Evolutionary conservation across 148 eudicot species (phyloP), one percentile per base, ranked within the genome.

Genomic region (Spergularia marina): DNA sequence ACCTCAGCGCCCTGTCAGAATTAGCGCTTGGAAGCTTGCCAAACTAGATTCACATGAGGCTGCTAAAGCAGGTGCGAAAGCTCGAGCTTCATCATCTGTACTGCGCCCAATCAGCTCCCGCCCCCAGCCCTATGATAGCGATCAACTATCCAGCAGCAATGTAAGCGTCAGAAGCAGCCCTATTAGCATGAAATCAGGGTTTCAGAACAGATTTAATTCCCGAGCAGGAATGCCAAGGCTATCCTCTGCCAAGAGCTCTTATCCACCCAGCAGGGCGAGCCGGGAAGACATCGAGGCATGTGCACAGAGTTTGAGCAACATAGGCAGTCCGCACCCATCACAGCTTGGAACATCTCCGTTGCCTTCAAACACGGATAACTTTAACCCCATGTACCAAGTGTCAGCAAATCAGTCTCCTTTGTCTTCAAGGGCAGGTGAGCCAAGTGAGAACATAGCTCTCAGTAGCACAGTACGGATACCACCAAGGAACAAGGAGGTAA

Each of bases 11-110:
- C 91, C 90, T 4, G 88, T 94, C 67, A 78, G 87, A 65, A 91
- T 94, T 75, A 94, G 97, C 34, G 93, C 98, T 12, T 90, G 98
- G 98, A 94, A 88, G 86, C 93, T 94, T 14, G 97, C 98, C n/a
- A 90, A 94, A 69, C 76, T 94, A 40, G 94, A 90, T 74, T 81
- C 93, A 2, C 83, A 72, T 49, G 98, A 94, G 79, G 98, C 93
- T 4, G 81, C 84, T 5, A 94, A 91, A 82, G 98, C 98, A n/a
- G 97, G 89, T 58, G 97, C 90, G 20, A 91, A 88, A 83, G 98
- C 98, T 54, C 80, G 97, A 74, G 97, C 98, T 18, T 94, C 98
- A 18, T 94, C 97, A 12, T 94, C 98, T 12, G 95, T 94, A 12
- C 83, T 94, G 12, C 97, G 97, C 25, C 97, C 97, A 11, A 52